Evolutionary conservation across 306 rosid genomes (phyloP), one percentile per base, ranked within the genome.

Genomic region (Pterocarpus macrocarpus): DNA sequence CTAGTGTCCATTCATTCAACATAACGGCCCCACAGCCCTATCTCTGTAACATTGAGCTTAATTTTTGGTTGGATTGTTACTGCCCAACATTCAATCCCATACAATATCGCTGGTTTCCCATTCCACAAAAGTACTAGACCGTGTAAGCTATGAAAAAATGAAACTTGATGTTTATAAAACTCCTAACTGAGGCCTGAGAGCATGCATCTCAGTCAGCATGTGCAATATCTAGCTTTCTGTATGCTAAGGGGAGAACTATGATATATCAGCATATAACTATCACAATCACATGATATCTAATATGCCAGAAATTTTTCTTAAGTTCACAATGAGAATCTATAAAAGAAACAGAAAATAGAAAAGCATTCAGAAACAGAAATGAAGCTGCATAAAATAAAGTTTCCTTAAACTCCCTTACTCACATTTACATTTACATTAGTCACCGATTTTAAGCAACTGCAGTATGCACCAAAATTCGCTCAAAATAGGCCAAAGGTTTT

Each of bases 111-210:
- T 22, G 28, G 28, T 22, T 22, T 22, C 28, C 28, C 28, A 22
- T 22, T 22, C 28, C 28, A 22, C 28, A 22, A 22, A 22, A 22
- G 28, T 30, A 49, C 65, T 43, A 7, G n/a, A 15, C 83, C 59
- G 10, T 6, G 74, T 53, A 43, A 43, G 44, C 6, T 50, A 32
- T 47, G 17, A 16, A 57, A 69, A 38, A 41, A 17, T 39, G 34
- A 66, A 55, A 57, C n/a, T n/a, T n/a, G 28, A 22, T 22, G 5
- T 38, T 77, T 64, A 57, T 64, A 57, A 72, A 65, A 66, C 2
- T 14, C 41, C 35, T 7, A 22, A 78, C 5, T 45, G 47, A 73
- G 61, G 4, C 38, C 22, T 13, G 2, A 32, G 30, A 79, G 67
- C n/a, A 70, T 3, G 70, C 44, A 66, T 64, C 22, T 17, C 66